Percentiles rank a stretch among this genome's conserved stretches.
Evolutionary conservation across 2,329 filamentous ascomycete species (phyloP).

Genomic region (Hymenoscyphus fructigenus): DNA sequence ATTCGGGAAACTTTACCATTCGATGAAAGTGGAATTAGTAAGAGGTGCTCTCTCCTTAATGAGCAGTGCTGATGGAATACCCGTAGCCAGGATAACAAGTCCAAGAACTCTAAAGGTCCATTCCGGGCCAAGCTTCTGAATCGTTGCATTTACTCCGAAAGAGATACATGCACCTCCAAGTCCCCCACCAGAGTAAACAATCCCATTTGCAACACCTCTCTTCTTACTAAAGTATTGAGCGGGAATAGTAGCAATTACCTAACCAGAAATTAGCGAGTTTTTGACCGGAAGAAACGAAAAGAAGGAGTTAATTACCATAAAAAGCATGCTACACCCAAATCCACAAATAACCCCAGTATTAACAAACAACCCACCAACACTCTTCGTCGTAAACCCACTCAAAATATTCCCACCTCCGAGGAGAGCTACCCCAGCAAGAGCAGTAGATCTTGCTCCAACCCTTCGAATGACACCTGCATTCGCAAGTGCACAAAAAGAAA

Average conservation of each 20-base stretch:
- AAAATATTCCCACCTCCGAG: constrained; percentile 50
- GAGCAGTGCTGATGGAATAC: constrained; percentile 54
- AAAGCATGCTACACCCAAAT: constrained; percentile 38
- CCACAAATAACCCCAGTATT: constrained; percentile 49
- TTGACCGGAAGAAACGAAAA: constrained; percentile 2
- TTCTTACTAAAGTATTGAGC: constrained; percentile 55
- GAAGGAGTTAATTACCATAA: constrained; percentile 22
- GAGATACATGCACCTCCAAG: constrained; percentile 55
- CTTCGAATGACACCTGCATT: constrained; percentile 51
- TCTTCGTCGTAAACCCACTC: constrained; percentile 46
- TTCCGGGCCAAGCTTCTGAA: constrained; percentile 44
- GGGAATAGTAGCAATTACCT: constrained; percentile 49
- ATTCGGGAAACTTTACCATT: constrained; percentile 43
- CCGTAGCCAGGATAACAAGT: constrained; percentile 51
- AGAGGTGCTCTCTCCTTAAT: constrained; percentile 49
- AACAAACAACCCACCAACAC: constrained; percentile 48
- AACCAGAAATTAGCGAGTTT: neutral
- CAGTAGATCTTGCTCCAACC: constrained; percentile 49
- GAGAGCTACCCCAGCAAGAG: constrained; percentile 49
- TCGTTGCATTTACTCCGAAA: constrained; percentile 49
- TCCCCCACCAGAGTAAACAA: constrained; percentile 54
- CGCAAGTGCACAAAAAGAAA: constrained; percentile 51
- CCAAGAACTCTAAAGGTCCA: constrained; percentile 56
- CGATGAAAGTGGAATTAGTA: constrained; percentile 43
- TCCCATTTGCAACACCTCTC: constrained; percentile 55